Evolutionary conservation across 768 basidiomycete genomes (phyloP), one percentile per base, ranked within the genome.

Genomic region (Russula dissimulans): DNA sequence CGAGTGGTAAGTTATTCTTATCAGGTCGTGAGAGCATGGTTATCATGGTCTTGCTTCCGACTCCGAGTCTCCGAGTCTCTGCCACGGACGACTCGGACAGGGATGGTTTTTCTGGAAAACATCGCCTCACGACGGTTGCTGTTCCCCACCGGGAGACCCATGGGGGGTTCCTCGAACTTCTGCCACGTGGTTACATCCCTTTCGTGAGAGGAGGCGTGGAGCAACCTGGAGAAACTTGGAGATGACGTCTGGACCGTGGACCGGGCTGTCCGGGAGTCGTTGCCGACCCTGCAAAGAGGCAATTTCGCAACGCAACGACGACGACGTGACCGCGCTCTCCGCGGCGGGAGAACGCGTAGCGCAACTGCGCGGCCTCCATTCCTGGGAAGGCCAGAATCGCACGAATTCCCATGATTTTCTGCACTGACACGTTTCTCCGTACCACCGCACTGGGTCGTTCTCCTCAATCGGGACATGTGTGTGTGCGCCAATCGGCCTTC

Each of bases 151-250:
- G 12, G 31, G 54, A 10, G 15, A 2, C 29, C 29, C 26, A 42
- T 38, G 54, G 31, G 55, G 43, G 49, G 44, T 26, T 26, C 22
- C 22, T 26, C 22, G 22, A 34, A 34, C 34, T 34, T n/a, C 41
- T 46, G 39, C 56, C 61, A 57, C 55, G 56, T 57, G 56, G 39
- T 52, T 11, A 22, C 44, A 29, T 41, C 55, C 34, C 47, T 54
- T 10, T 47, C 14, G 29, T 34, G 36, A 12, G 45, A 17, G 39
- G 45, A 38, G 3, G 34, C n/a, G 44, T 32, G 55, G 54, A 38
- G 50, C 39, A 18, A 31, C n/a, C 44, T 61, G 60, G 56, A 46
- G 59, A 60, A 60, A 54, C 59, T n/a, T 54, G 48, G 45, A 53
- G 39, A 57, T 53, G 60, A 52, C 50, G 44, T 53, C 56, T 38